Evolutionary conservation across 176 grass and related monocot species (phyloP), one percentile per base, ranked within the genome.

Genomic region (Eragrostis curvula): DNA sequence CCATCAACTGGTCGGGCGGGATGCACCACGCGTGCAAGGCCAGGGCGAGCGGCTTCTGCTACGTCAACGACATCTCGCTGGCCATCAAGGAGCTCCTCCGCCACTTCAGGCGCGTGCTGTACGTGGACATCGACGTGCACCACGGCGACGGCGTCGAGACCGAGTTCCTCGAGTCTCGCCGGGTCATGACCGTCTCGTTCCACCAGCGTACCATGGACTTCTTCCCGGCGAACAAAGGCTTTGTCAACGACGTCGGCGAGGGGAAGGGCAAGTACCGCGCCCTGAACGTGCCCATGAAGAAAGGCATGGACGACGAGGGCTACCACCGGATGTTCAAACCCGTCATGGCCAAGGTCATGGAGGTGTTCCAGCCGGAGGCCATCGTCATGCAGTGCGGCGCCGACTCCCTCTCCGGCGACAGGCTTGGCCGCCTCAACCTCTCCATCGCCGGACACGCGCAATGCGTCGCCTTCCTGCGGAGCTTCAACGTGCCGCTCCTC

Each of bases 121-220:
- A 97, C 82, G 52, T 97, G 12, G 95, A 97, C 83, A 94, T 94
- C 81, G 92, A 97, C 55, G 91, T 91, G n/a, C 95, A 97, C 84
- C 92, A 97, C 75, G 88, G 95, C 61, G 92, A 94, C 80, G 84
- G 88, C 49, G 90, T 92, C 0, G 90, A 94, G 79, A 30, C 70
- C 9, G 86, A 84, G 41, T 97, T 92, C 87, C 76, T 73, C 75
- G 50, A 9, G 0, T 83, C 75, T 17, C 43, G 73, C 77, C 78
- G 84, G 27, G 90, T 92, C 14, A 94, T 94, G 95, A 93, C 90
- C 0, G 86, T 91, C 13, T 94, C 88, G 12, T 97, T 97, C 72
- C 92, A 93, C 64, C 88, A 75, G 13, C 30, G 79, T 41, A 88
- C n/a, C 15, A 3, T 0, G 0, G 0, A 30, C 6, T 92, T 90